Base-by-base conservation (phyloP, 2,329 filamentous ascomycete genomes). In the Colletotrichum sp. region DNA sequence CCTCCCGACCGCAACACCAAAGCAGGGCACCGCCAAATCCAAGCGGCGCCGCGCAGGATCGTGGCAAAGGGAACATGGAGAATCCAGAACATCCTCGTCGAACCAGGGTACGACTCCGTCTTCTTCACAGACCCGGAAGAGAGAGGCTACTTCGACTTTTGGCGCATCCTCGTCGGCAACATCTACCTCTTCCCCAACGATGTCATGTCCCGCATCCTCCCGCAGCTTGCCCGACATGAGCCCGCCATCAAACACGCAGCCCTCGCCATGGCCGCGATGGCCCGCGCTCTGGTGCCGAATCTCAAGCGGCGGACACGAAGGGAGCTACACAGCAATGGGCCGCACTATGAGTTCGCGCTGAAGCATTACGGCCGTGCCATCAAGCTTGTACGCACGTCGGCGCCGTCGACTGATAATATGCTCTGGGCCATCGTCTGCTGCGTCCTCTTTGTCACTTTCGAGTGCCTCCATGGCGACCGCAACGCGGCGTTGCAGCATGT, bases 371-470 rank as follows among this genome's bases (percentile, higher is more conserved):
- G 84, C 64, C 81, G 85, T 66, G 85, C 85, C 8, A 78, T 87
- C n/a, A 83, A 84, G 5, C 76, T 86, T 13, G 84, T 86, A 36
- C 80, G 84, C 21, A 82, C 81, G 52, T 84, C 84, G 1, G 80
- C 76, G 30, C 83, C 84, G 3, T 83, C 81, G 3, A 82, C 79
- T 14, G 83, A 85, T 13, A 83, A 83, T 2, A 75, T 86, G 21
- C 80, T 84, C 12, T 86, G 84, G 9, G 85, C 85, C 1, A 78
- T 86, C 68, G 72, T 86, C 13, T 84, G 84, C 3, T 86, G 84
- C 1, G 79, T 86, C 4, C 78, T 86, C 0, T 86, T 86, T 65
- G 84, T 86, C 55, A 86, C 85, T 72, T 86, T 86, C 64, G 85
- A 86, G 65, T 79, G 84, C 4, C 84, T 85, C 75, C 79, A 85